These are phyloP conservation scores for Aspergillus ibericus DNA, from an alignment of 2,329 filamentous ascomycete genomes.

Conservation along the genomic window DNA sequence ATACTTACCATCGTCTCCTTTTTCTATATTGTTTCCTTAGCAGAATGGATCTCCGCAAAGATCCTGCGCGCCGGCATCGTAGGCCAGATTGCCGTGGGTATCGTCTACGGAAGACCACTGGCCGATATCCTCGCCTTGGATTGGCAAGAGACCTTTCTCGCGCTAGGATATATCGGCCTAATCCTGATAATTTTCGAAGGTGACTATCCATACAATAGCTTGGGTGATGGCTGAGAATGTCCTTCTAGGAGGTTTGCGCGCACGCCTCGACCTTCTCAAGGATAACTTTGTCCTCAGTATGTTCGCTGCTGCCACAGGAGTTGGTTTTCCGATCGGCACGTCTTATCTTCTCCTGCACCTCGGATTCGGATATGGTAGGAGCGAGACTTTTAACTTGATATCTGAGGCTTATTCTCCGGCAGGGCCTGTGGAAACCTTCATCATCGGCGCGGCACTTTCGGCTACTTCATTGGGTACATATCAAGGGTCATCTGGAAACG, in stretches of 20 bases:
- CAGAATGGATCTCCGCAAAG: conserved; percentile 45
- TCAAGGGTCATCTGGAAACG: too few species aligned
- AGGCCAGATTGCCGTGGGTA: conserved; percentile 50
- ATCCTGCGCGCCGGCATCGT: conserved; percentile 49
- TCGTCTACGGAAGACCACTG: conserved; percentile 49
- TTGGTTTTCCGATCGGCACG: conserved; percentile 49
- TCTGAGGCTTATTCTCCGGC: not conserved
- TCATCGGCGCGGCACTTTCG: conserved; percentile 31
- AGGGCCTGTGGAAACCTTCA: conserved; percentile 36
- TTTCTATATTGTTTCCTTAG: conserved; percentile 46
- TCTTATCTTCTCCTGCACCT: conserved; percentile 47
- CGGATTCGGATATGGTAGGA: conserved; percentile 43
- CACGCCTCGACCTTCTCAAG: conserved; percentile 49
- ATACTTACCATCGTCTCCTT: conserved; percentile 48
- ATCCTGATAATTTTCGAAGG: conserved; percentile 54
- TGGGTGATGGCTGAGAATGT: too few species aligned
- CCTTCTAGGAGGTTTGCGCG: conserved; percentile 29
- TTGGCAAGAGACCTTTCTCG: conserved; percentile 51
- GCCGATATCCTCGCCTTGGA: conserved; percentile 45
- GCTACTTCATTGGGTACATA: conserved; percentile 30
- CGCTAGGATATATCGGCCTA: conserved; percentile 50
- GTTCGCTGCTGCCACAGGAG: conserved; percentile 45
- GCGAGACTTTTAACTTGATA: not conserved
- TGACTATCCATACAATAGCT: conserved; percentile 24
- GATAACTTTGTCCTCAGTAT: conserved; percentile 47